These are phyloP conservation scores for Cercospora sp. DNA, from an alignment of 2,329 filamentous ascomycete species.

Conservation along the genomic window DNA sequence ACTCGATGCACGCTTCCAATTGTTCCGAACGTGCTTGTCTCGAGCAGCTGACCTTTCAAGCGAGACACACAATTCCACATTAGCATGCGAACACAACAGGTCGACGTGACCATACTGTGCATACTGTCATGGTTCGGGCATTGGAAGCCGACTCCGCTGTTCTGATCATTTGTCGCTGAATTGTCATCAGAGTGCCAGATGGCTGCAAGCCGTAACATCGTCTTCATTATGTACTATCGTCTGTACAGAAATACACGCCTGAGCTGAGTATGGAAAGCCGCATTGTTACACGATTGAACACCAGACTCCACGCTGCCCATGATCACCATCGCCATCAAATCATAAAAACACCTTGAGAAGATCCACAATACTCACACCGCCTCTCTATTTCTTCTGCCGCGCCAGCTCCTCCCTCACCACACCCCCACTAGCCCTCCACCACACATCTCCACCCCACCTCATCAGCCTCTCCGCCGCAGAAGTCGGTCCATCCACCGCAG, in stretches of 20 bases:
- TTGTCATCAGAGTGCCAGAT: constrained; percentile 2
- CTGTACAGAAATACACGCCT: constrained; percentile 2
- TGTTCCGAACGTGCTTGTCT: constrained; percentile 4
- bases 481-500: constrained; percentile 78
- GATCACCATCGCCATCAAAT: background rate
- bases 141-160: background rate
- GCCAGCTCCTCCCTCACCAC: constrained; percentile 55
- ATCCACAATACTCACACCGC: background rate
- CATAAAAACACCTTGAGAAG: background rate
- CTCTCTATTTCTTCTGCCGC: constrained; percentile 30
- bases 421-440: constrained; percentile 84
- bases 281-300: background rate
- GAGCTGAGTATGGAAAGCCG: constrained; percentile 6
- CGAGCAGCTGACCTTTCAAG: background rate
- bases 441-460: constrained; percentile 88
- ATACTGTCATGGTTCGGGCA: background rate
- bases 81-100: background rate
- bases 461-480: constrained; percentile 79
- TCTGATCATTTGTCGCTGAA: background rate
- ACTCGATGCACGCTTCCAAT: background rate
- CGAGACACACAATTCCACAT: constrained; percentile 2
- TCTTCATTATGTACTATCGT: constrained; percentile 16
- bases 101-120: background rate
- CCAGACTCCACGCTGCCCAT: constrained; percentile 16
- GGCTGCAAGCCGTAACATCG: constrained; percentile 5